These are phyloP conservation scores for Ophiocordyceps australis DNA, from an alignment of 2,329 filamentous ascomycete species.

Conservation along the genomic window DNA sequence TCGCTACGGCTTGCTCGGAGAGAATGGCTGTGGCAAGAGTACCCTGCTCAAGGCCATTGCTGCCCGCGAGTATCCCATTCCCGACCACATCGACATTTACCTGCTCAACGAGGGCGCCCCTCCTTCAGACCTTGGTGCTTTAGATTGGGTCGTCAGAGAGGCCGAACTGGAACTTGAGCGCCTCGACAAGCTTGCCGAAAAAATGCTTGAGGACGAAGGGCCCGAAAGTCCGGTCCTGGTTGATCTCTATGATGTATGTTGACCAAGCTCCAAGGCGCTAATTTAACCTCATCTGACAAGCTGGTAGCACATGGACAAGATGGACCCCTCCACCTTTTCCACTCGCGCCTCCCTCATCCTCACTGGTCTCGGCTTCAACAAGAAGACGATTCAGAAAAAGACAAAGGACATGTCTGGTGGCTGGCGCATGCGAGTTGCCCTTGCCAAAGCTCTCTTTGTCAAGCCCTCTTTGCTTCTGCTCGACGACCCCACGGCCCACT, in stretches of 20 bases:
- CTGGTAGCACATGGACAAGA: slow-evolving; percentile 83
- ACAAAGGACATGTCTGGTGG: slow-evolving; percentile 99
- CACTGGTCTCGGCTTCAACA: slow-evolving; percentile 99
- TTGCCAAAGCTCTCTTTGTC: slow-evolving; percentile 95
- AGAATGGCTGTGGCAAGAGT: slow-evolving; percentile 98
- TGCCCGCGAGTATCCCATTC: slow-evolving; percentile 86
- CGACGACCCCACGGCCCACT: slow-evolving; percentile 95
- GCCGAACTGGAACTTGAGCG: slow-evolving; percentile 84
- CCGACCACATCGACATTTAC: slow-evolving; percentile 95
- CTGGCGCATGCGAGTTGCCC: slow-evolving; percentile 98
- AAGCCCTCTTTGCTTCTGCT: slow-evolving; percentile 90
- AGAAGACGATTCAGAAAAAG: slow-evolving; percentile 94
- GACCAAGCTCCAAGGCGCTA: not conserved
- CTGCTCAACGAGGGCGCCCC: slow-evolving; percentile 94
- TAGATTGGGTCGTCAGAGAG: slow-evolving; percentile 95
- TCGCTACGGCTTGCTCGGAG: slow-evolving; percentile 85
- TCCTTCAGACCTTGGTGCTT: slow-evolving; percentile 69
- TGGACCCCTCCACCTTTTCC: slow-evolving; percentile 95
- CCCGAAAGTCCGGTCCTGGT: slow-evolving; percentile 81
- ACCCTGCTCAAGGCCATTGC: slow-evolving; percentile 94
- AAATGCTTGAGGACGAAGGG: slow-evolving; percentile 78
- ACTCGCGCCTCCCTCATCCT: slow-evolving; percentile 92
- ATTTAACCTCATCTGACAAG: not conserved
- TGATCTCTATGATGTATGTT: slow-evolving; percentile 82
- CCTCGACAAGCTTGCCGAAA: slow-evolving; percentile 76